Percentiles rank a stretch among this genome's conserved stretches.
Conservation (phyloP, 2,329 filamentous ascomycete genomes). For the Claviceps pusilla region DNA sequence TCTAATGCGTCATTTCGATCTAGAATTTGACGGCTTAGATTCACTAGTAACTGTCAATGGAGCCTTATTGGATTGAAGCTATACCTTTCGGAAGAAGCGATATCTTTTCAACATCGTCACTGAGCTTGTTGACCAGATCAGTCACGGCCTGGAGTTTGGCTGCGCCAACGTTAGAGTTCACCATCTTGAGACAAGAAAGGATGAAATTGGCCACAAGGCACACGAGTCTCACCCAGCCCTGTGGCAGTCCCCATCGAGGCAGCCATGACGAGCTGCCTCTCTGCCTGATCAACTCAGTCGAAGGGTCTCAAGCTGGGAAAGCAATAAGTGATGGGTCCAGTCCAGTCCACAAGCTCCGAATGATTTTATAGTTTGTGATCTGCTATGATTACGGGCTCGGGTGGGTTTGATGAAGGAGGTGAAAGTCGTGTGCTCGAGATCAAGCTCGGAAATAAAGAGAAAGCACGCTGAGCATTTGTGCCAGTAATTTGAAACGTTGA, state of each 20-base stretch:
- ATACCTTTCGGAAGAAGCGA: slow-evolving; percentile 45
- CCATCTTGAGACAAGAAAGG: not conserved
- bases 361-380: not conserved
- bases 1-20: slow-evolving; percentile 48
- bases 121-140: slow-evolving; percentile 45
- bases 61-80: slow-evolving; percentile 10
- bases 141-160: slow-evolving; percentile 56
- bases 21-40: slow-evolving; percentile 16
- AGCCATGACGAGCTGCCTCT: slow-evolving; percentile 10
- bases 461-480: not conserved
- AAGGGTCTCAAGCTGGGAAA: not conserved
- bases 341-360: not conserved
- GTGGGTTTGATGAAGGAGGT: not conserved
- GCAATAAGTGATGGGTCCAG: not conserved
- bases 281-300: not conserved
- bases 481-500: no score
- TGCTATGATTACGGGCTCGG: not conserved
- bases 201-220: slow-evolving; percentile 2
- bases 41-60: not conserved
- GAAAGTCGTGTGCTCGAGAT: not conserved
- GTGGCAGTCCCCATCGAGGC: slow-evolving; percentile 18
- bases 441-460: not conserved
- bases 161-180: slow-evolving; percentile 19
- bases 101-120: slow-evolving; percentile 44
- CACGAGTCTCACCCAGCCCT: slow-evolving; percentile 25